Base-by-base conservation (phyloP, 1,284 basidiomycete genomes). In the Anthracocystis walkeri region DNA sequence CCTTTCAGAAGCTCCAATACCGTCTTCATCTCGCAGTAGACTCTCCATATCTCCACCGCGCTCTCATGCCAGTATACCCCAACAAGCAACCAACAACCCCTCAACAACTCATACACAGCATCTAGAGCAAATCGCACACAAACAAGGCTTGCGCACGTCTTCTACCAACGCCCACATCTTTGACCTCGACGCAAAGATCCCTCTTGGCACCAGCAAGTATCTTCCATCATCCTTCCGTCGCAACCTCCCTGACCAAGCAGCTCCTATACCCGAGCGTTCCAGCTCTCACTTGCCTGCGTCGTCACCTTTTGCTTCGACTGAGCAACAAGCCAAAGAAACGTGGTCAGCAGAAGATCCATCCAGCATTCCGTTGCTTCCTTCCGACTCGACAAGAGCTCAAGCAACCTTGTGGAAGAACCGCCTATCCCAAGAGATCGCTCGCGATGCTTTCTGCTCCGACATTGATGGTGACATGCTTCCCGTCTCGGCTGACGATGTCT, bases 401-500 rank as follows among this genome's bases (percentile, higher is more conserved):
- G 57, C 58, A 6, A 55, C 55, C 1, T 10, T 41, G 21, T 73
- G 60, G 60, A 67, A 45, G 16, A 27, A 52, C 10, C 49, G 42
- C 10, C 33, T 74, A 3, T 23, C 52, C 16, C 25, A 63, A 16
- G 49, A 75, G 35, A 62, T 63, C 16, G 48, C 46, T n/a, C 56
- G 58, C n/a, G 48, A 54, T 25, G 44, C 33, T 2, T 48, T 60
- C 21, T 58, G 55, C 27, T 62, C 61, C 51, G 46, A 62, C 23
- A 42, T 38, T 10, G 72, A 69, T 11, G 58, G 7, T 27, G 46
- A 53, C 7, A 25, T 42, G 56, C 64, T 70, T 8, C 74, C 74
- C 4, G 51, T 76, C 3, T 79, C 83, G 8, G 82, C 84, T 0
- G 74, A 72, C 49, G 45, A 74, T 11, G 73, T 86, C 51, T 86